Evolutionary conservation across 352 stramenopile genomes (phyloP).

Genomic region (Pythium rhizo-oryzae): DNA sequence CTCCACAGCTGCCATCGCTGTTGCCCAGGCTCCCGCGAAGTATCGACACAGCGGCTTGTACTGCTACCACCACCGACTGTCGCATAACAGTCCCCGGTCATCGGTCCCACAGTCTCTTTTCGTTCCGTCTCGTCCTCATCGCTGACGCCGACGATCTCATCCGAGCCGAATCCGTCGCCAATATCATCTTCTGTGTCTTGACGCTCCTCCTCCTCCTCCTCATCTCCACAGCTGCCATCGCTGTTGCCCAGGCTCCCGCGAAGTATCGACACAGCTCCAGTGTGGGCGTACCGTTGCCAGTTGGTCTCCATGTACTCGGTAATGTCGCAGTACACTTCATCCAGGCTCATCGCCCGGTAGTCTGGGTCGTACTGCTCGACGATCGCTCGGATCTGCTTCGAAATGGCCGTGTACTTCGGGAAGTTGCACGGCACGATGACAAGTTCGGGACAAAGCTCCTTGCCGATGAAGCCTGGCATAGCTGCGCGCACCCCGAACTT

Average conservation of each 20-base stretch:
- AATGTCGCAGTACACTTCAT: constrained; percentile 96
- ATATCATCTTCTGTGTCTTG: not conserved
- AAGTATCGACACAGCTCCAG: not conserved
- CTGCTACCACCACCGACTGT: not conserved
- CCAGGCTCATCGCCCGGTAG: constrained; percentile 90
- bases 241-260: not conserved
- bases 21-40: not conserved
- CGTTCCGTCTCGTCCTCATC: not conserved
- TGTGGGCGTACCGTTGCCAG: constrained; percentile 49
- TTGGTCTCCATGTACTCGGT: constrained; percentile 83
- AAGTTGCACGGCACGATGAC: constrained; percentile 94
- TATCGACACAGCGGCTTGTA: not conserved
- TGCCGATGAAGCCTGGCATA: constrained; percentile 97
- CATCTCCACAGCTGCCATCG: constrained; percentile 16
- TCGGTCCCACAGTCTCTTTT: too few relatives aligned
- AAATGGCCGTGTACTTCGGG: constrained; percentile 88
- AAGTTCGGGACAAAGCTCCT: constrained; percentile 93
- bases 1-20: constrained; percentile 15
- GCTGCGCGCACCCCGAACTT: constrained; percentile 94
- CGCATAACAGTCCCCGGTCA: not conserved
- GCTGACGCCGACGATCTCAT: not conserved
- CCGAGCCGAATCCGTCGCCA: not conserved
- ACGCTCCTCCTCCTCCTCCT: constrained; percentile 7
- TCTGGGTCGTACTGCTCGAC: constrained; percentile 95
- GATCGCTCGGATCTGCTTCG: constrained; percentile 73